These are phyloP conservation scores for Serendipita vermifera DNA, from an alignment of 768 basidiomycete genomes.

Conservation along the genomic window DNA sequence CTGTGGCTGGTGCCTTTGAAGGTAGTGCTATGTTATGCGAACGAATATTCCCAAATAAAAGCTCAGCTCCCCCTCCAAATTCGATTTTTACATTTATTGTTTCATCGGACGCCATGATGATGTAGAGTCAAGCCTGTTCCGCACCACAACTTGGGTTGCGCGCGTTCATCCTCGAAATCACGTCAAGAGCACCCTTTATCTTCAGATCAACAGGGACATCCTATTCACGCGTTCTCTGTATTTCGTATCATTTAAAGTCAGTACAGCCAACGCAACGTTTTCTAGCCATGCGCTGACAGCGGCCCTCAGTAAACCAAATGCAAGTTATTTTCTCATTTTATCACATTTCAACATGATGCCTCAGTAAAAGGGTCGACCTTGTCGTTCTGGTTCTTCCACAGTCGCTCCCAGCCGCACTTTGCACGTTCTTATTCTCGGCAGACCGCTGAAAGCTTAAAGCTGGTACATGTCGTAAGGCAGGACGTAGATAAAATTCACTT, in stretches of 20 bases:
- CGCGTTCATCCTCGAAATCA: too few relatives aligned
- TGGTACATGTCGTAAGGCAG: background rate
- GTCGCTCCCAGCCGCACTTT: background rate
- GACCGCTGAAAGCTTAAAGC: background rate
- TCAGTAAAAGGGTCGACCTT: background rate
- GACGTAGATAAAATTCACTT: background rate
- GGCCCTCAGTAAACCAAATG: too few relatives aligned
- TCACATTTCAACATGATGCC: background rate
- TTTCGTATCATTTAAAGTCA: too few relatives aligned
- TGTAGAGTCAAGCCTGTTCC: background rate
- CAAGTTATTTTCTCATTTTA: background rate
- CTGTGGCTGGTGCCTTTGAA: constrained; percentile 22
- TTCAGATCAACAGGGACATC: too few relatives aligned
- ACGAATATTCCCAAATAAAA: constrained; percentile 63
- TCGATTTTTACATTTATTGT: constrained; percentile 42
- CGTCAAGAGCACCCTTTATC: too few relatives aligned
- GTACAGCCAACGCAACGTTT: too few relatives aligned
- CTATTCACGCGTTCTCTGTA: too few relatives aligned
- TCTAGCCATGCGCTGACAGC: too few relatives aligned
- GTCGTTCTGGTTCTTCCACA: background rate
- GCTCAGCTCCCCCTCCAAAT: constrained; percentile 77
- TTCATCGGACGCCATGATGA: constrained; percentile 8
- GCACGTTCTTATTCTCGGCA: constrained; percentile 2
- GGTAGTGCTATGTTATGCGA: constrained; percentile 47
- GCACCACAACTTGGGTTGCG: too few relatives aligned